A percentile compares a stretch with the other conserved stretches of the same genome.
Conservation (phyloP, 129 eudicot species). For the Tagetes patula region DNA sequence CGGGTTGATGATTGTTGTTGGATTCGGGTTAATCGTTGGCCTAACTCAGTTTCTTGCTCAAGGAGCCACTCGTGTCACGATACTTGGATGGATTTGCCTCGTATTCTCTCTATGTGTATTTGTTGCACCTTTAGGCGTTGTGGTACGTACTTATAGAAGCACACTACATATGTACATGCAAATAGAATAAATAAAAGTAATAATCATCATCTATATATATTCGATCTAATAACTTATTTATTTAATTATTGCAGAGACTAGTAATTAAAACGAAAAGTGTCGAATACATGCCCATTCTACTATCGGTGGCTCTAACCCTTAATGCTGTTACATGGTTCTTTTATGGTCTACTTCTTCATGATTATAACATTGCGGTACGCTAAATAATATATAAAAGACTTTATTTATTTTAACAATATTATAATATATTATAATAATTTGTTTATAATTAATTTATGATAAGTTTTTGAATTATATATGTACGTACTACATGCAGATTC, state of each 20-base stretch:
- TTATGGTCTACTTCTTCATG: constrained; percentile 61
- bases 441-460: background rate
- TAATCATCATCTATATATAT: background rate
- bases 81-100: constrained; percentile 90
- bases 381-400: background rate
- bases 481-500: constrained; percentile 45
- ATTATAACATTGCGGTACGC: constrained; percentile 72
- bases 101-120: constrained; percentile 71
- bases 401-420: background rate
- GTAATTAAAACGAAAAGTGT: constrained; percentile 81
- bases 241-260: constrained; percentile 52
- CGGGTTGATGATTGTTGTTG: constrained; percentile 41
- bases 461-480: background rate
- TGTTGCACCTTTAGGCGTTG: constrained; percentile 69
- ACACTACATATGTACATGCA: background rate
- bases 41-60: constrained; percentile 48
- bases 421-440: background rate
- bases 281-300: constrained; percentile 73
- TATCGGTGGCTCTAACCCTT: constrained; percentile 65
- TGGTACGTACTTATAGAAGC: constrained; percentile 49
- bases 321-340: constrained; percentile 89
- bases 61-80: constrained; percentile 39
- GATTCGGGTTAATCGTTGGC: constrained; percentile 61
- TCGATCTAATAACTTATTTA: background rate
- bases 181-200: background rate